Base-by-base conservation (phyloP, 495 filamentous ascomycete genomes). In the Penicillium fimorum region DNA sequence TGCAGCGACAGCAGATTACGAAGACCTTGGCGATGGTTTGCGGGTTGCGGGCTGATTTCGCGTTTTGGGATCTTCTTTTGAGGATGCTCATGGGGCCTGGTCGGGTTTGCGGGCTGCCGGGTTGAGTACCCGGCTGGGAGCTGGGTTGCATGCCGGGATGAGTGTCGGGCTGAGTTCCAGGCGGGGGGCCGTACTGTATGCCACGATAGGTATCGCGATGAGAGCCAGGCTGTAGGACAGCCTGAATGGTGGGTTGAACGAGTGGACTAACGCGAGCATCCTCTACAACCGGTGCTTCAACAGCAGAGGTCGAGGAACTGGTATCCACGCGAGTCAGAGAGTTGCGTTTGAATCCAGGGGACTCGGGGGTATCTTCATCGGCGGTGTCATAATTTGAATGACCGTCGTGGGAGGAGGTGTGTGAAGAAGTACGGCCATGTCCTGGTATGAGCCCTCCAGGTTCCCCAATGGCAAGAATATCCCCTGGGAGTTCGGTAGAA, bases 1-100 rank as follows among this genome's bases (percentile, higher is more conserved):
- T 85, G 78, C 89, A 93, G 51, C 77, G 81, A 67, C 89, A 93
- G 67, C 89, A 93, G 53, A 92, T 85, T 6, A 92, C 87, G 56
- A 93, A 84, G 55, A 91, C 76, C 70, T 92, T 93, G 33, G 83
- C 85, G 42, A 91, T 68, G 0, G 84, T 78, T 42, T 81, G 79
- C 27, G 72, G 73, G 17, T 63, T 55, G 47, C 44, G 51, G 6
- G 47, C 56, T 12, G 24, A 24, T 54, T 64, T 72, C 2, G 46
- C n/a, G 13, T 59, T 64, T 44, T 65, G 61, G 33, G 59, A 30
- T 33, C 45, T 63, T 22, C 32, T 43, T 13, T 55, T 44, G 11
- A 61, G 35, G 11, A 58, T 54, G 44, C 33, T 50, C 10, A 59
- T 15, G 0, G 61, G 32, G 0, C 48, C 53, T 18, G 35, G 45